These are phyloP conservation scores for Curvularia eragrostidis DNA, from an alignment of 2,329 filamentous ascomycete species.

Conservation along the genomic window DNA sequence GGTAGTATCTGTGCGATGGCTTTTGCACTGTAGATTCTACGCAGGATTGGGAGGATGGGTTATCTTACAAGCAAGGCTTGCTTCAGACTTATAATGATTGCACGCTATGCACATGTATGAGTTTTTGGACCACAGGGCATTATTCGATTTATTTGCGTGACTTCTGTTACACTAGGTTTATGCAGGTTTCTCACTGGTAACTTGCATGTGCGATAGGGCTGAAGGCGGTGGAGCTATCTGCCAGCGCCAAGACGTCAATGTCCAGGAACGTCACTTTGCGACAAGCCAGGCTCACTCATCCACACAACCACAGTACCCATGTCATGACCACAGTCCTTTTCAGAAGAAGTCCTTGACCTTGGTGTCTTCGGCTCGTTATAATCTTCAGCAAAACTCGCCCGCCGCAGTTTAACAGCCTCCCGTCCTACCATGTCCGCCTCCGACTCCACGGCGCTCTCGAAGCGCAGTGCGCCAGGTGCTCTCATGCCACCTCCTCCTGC, in stretches of 20 bases:
- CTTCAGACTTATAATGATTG: neutral
- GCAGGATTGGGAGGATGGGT: neutral
- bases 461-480: constrained; percentile 68
- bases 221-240: constrained; percentile 41
- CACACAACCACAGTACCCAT: constrained; percentile 2
- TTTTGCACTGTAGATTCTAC: neutral
- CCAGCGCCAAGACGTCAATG: constrained; percentile 25
- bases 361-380: neutral
- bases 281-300: constrained; percentile 12
- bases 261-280: constrained; percentile 21
- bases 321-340: neutral
- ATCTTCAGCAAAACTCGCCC: neutral
- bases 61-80: neutral
- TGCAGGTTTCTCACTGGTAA: constrained; percentile 14
- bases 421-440: constrained; percentile 29
- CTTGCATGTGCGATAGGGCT: constrained; percentile 31
- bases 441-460: constrained; percentile 68
- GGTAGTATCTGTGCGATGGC: neutral
- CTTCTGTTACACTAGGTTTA: neutral
- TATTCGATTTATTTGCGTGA: neutral
- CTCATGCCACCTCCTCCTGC: constrained; percentile 89
- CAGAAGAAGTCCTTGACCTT: neutral
- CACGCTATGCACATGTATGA: neutral
- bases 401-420: neutral
- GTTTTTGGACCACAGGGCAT: neutral